Evolutionary conservation across 345 rosid species (phyloP).

Genomic region (Gossypium sturtianum): DNA sequence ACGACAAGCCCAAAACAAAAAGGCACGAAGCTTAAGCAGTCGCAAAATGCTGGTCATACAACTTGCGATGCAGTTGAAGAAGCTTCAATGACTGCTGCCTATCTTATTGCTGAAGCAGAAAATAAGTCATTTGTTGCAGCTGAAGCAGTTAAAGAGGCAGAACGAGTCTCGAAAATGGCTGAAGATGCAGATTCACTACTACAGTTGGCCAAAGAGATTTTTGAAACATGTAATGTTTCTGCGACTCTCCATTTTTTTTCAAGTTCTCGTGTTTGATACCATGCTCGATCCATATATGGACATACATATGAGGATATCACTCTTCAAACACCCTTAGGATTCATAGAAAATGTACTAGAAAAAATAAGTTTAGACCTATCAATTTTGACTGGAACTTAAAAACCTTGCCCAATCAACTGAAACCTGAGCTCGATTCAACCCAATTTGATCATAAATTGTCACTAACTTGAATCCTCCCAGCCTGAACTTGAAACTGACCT

Average conservation of each 20-base stretch:
- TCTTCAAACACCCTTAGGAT: not conserved
- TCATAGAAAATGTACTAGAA: not conserved
- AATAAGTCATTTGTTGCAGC: conserved; percentile 61
- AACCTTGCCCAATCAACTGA: no score
- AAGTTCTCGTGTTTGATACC: not conserved
- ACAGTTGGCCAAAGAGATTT: conserved; percentile 45
- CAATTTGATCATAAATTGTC: no score
- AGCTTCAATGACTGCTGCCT: conserved; percentile 62
- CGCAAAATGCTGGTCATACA: conserved; percentile 14
- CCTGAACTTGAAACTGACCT: no score
- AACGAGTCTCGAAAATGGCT: conserved; percentile 52
- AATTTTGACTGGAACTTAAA: no score
- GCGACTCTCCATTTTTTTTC: not conserved
- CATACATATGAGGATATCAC: not conserved
- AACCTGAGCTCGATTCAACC: no score
- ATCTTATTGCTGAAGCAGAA: conserved; percentile 73
- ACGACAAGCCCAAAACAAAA: conserved; percentile 27
- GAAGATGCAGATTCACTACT: conserved; percentile 43
- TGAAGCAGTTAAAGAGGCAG: conserved; percentile 71
- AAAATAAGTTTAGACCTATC: no score
- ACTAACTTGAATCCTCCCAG: no score
- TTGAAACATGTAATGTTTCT: conserved; percentile 51
- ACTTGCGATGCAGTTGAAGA: conserved; percentile 38
- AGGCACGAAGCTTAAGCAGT: conserved; percentile 32
- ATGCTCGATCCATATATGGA: not conserved